Evolutionary conservation across 768 basidiomycete genomes (phyloP).

Genomic region (Termitomyces eurrhizus): DNA sequence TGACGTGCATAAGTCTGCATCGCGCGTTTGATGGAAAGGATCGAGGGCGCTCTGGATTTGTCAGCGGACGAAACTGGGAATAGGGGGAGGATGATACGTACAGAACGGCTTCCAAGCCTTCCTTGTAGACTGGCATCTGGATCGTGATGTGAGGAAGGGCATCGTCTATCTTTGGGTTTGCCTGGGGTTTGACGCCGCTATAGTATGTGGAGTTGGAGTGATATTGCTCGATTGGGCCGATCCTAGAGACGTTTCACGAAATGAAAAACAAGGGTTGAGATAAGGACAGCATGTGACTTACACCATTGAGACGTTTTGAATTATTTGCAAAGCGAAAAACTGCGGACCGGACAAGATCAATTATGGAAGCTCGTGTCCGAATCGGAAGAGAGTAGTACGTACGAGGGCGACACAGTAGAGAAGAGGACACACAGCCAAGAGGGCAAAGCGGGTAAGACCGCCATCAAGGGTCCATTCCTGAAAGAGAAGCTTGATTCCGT

Average conservation of each 20-base stretch:
- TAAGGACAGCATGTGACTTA: constrained; percentile 24
- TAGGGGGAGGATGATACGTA: constrained; percentile 27
- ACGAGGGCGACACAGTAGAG: constrained; percentile 73
- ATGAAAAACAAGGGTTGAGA: neutral
- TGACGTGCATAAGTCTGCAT: constrained; percentile 88
- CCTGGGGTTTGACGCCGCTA: constrained; percentile 57
- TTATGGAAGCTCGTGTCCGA: neutral
- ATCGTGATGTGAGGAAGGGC: constrained; percentile 74
- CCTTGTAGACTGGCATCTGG: constrained; percentile 86
- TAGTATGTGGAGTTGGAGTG: constrained; percentile 81
- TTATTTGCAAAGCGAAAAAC: constrained; percentile 76
- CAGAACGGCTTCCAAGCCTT: constrained; percentile 66
- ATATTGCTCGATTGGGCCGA: constrained; percentile 79
- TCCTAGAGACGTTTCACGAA: constrained; percentile 19
- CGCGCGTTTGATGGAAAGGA: constrained; percentile 72
- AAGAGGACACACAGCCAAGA: constrained; percentile 57
- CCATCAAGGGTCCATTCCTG: constrained; percentile 68
- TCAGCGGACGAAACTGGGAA: neutral
- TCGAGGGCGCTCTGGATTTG: constrained; percentile 53
- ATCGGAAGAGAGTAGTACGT: constrained; percentile 18
- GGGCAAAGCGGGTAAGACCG: constrained; percentile 53
- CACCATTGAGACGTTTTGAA: constrained; percentile 67
- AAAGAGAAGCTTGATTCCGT: constrained; percentile 58
- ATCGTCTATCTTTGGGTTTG: constrained; percentile 44
- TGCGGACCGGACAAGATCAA: constrained; percentile 26